phyloP scores from a whole-genome alignment of 148 eudicot genomes.

The Rhododendron ovatum region DNA sequence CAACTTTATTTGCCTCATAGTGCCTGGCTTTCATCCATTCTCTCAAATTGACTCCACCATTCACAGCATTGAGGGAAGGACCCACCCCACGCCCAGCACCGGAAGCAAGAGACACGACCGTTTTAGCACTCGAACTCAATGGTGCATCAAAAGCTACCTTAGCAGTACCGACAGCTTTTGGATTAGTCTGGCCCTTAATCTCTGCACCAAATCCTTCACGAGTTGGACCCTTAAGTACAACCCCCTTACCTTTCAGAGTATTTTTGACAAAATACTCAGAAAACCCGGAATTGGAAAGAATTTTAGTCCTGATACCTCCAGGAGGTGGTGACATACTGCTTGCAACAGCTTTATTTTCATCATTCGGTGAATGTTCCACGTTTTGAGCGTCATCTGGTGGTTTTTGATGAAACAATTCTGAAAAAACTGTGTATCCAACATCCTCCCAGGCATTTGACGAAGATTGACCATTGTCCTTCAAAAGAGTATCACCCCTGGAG shows the following conservation, averaged over 20 bases:
- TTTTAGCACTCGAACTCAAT: constrained; percentile 14
- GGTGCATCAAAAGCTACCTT: constrained; percentile 25
- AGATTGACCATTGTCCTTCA: constrained; percentile 27
- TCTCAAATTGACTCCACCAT: constrained; percentile 63
- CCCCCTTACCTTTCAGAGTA: constrained; percentile 74
- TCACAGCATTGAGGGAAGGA: constrained; percentile 17
- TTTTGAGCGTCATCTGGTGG: constrained; percentile 17
- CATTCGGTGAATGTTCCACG: constrained; percentile 18
- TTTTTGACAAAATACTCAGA: constrained; percentile 72
- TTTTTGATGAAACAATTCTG: constrained; percentile 28
- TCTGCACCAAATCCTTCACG: constrained; percentile 26
- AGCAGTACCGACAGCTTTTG: constrained; percentile 21
- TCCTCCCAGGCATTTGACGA: constrained; percentile 30
- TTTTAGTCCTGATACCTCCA: constrained; percentile 67
- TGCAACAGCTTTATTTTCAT: constrained; percentile 25
- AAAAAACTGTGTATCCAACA: constrained; percentile 23
- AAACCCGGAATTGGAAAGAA: constrained; percentile 68
- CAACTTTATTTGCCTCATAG: constrained; percentile 39
- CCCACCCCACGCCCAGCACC: constrained; percentile 12
- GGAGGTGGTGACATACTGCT: constrained; percentile 25
- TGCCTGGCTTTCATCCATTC: constrained; percentile 61
- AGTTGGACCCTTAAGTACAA: constrained; percentile 45
- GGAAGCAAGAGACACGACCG: constrained; percentile 12
- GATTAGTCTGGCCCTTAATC: constrained; percentile 18
- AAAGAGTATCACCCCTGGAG: constrained; percentile 18